Conservation (phyloP, 116 monocot genomes). For the Trichopus zeylanicus region DNA sequence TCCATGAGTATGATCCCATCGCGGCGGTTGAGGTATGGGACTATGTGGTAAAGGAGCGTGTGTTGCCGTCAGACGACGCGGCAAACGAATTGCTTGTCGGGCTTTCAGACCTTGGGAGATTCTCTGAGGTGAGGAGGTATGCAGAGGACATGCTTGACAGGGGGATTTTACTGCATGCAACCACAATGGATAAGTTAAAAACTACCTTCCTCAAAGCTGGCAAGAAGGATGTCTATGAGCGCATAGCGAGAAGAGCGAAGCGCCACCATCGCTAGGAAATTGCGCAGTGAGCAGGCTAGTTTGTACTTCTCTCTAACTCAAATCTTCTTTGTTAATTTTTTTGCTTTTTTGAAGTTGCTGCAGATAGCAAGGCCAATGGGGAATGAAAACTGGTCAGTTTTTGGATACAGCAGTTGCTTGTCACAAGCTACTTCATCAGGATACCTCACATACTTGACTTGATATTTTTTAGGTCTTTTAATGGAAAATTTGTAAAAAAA, state of each 20-base stretch:
- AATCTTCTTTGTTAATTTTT: neutral
- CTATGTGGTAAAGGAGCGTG: slow-evolving; percentile 26
- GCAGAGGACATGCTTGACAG: slow-evolving; percentile 53
- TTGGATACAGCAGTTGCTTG: neutral
- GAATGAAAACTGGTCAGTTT: neutral
- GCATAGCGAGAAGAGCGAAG: slow-evolving; percentile 33
- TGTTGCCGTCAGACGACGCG: slow-evolving; percentile 24
- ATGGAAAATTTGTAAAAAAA: neutral
- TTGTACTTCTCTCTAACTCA: neutral
- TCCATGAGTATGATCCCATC: slow-evolving; percentile 49
- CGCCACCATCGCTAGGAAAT: neutral
- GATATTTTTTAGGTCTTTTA: neutral
- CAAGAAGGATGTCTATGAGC: slow-evolving; percentile 31
- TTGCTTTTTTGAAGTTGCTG: neutral
- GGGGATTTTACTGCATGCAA: slow-evolving; percentile 25
- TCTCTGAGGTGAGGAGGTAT: slow-evolving; percentile 38
- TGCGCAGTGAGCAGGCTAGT: neutral
- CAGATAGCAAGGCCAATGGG: neutral
- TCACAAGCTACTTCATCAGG: neutral
- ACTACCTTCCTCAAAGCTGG: slow-evolving; percentile 34
- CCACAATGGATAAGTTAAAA: slow-evolving; percentile 48
- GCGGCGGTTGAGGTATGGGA: slow-evolving; percentile 64
- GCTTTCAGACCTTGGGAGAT: slow-evolving; percentile 38
- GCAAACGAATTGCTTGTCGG: slow-evolving; percentile 68
- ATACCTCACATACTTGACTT: neutral